phyloP scores from a whole-genome alignment of 2,329 filamentous ascomycete species.

The Trichothecium sympodiale region DNA sequence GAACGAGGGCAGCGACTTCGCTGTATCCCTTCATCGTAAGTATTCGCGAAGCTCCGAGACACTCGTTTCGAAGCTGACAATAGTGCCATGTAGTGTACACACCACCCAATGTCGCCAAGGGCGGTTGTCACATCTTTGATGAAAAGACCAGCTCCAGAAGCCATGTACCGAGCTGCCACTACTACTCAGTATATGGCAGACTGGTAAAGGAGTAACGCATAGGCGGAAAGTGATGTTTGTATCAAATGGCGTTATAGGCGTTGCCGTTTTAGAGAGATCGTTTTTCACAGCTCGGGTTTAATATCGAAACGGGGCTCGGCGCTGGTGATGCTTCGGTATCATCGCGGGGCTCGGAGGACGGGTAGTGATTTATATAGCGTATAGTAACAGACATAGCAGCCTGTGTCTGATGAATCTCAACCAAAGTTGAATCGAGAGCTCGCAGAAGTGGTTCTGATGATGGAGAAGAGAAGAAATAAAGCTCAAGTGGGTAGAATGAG shows the following conservation, averaged over 20 bases:
- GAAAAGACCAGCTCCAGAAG: conserved; percentile 62
- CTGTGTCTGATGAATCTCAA: no score
- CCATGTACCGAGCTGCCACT: conserved; percentile 59
- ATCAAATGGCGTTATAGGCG: background rate
- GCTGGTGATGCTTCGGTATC: no score
- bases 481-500: no score
- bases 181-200: conserved; percentile 55
- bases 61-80: conserved; percentile 20
- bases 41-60: conserved; percentile 12
- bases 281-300: background rate
- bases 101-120: conserved; percentile 75
- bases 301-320: no score
- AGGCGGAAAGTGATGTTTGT: background rate
- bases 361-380: no score
- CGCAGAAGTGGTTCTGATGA: no score
- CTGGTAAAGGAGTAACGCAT: conserved; percentile 26
- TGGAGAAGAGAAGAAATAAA: no score
- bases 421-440: no score
- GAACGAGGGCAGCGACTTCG: conserved; percentile 65
- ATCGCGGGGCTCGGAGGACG: no score
- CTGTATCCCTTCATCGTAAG: conserved; percentile 70
- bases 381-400: no score
- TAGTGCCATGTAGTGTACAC: conserved; percentile 52
- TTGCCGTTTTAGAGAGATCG: conserved; percentile 3
- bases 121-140: conserved; percentile 75